phyloP scores from a whole-genome alignment of 2,329 filamentous ascomycete genomes.

The Diaporthe caulivora region DNA sequence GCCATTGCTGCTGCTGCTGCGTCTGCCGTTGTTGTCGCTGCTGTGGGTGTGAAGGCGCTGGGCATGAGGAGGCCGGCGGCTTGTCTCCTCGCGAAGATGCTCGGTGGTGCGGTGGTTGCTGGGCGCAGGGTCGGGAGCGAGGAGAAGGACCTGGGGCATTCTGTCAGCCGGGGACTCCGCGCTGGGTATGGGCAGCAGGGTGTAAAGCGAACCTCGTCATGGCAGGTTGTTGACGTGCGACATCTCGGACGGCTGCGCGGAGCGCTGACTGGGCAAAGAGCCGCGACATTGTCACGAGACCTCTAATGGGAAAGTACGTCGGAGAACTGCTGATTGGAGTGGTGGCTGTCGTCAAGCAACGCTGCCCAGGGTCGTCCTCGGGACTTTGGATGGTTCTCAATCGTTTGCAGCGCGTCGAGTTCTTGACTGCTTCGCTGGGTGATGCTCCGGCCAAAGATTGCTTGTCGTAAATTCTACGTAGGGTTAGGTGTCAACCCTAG shows the following conservation, averaged over 20 bases:
- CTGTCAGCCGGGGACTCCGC: neutral
- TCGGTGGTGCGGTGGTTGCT: constrained; percentile 48
- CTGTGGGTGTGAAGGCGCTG: constrained; percentile 41
- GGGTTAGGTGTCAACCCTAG: constrained; percentile 3
- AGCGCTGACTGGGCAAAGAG: constrained; percentile 36
- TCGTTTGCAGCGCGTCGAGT: neutral
- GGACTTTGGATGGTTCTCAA: neutral
- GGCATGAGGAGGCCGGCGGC: constrained; percentile 47
- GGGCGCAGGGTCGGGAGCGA: constrained; percentile 65
- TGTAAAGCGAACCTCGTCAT: constrained; percentile 27
- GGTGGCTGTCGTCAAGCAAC: neutral
- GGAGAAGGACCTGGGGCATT: constrained; percentile 47
- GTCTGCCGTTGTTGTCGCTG: constrained; percentile 42
- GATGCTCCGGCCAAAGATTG: neutral
- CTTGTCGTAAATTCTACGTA: neutral
- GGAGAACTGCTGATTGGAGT: neutral
- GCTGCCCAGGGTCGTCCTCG: neutral
- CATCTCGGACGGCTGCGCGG: constrained; percentile 36
- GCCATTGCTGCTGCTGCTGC: neutral
- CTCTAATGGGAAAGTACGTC: neutral
- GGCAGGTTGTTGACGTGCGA: constrained; percentile 31
- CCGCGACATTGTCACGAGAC: constrained; percentile 33
- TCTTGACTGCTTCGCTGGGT: neutral
- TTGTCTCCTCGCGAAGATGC: constrained; percentile 45
- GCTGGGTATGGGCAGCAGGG: no score